phyloP scores from a whole-genome alignment of 2,329 filamentous ascomycete species.

The Leptographium wingfieldii region DNA sequence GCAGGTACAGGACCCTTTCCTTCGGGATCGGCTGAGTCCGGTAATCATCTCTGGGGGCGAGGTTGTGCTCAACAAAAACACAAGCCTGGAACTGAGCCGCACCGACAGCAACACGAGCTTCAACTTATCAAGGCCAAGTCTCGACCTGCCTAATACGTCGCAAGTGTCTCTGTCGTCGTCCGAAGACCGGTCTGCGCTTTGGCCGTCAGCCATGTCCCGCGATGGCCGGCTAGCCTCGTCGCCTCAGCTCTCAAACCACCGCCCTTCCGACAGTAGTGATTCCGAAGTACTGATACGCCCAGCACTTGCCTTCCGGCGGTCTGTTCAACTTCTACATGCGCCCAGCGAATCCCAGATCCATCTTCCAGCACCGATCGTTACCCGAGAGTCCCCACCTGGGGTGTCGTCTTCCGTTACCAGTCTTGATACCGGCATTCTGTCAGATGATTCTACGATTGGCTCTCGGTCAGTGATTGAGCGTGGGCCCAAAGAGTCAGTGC shows the following conservation, averaged over 20 bases:
- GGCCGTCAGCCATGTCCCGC: constrained; percentile 42
- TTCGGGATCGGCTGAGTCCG: constrained; percentile 50
- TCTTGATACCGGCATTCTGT: constrained; percentile 42
- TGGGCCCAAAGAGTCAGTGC: constrained; percentile 13
- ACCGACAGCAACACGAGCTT: constrained; percentile 39
- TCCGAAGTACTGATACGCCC: constrained; percentile 38
- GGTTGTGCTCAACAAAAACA: constrained; percentile 47
- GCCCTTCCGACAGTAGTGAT: constrained; percentile 44
- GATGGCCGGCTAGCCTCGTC: constrained; percentile 13
- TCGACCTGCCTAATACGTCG: constrained; percentile 28
- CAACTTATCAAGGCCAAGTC: constrained; percentile 26
- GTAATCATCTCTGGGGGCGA: constrained; percentile 54
- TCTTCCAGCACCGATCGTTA: constrained; percentile 41
- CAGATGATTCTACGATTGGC: constrained; percentile 40
- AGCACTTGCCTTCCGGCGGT: constrained; percentile 42
- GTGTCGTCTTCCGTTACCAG: constrained; percentile 40
- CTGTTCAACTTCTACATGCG: constrained; percentile 36
- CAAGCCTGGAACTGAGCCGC: constrained; percentile 32
- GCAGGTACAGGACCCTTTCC: constrained; percentile 39
- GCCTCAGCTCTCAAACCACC: constrained; percentile 18
- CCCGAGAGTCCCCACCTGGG: constrained; percentile 20
- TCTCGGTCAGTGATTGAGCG: constrained; percentile 23
- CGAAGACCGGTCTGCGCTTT: constrained; percentile 32
- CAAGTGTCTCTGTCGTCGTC: constrained; percentile 27
- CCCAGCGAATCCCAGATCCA: constrained; percentile 30